These are phyloP conservation scores for Acorus calamus DNA, from an alignment of 106 monocot species.

Conservation along the genomic window DNA sequence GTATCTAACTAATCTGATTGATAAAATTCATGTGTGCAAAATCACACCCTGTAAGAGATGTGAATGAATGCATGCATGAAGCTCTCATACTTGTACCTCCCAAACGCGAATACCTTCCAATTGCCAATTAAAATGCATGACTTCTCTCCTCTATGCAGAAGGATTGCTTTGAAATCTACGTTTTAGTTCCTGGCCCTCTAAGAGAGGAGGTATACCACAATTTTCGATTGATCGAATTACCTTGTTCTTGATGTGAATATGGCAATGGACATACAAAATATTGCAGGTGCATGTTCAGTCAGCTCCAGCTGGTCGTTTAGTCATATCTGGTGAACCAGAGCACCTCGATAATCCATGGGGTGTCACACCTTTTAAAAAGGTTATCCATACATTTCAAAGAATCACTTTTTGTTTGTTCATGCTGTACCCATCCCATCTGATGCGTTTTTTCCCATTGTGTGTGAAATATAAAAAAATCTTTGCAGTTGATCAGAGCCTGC, in stretches of 20 bases:
- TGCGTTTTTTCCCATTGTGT: not conserved
- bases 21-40: too few species aligned
- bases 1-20: too few species aligned
- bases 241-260: too few species aligned
- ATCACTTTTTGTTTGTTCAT: not conserved
- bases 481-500: slow-evolving; percentile 66
- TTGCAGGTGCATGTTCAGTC: slow-evolving; percentile 74
- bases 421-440: too few species aligned
- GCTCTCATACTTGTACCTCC: too few species aligned
- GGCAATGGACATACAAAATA: too few species aligned
- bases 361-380: slow-evolving; percentile 77
- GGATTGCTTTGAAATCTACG: slow-evolving; percentile 97
- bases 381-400: not conserved
- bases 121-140: too few species aligned
- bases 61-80: too few species aligned
- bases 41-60: too few species aligned
- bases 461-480: not conserved
- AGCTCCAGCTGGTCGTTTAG: slow-evolving; percentile 62
- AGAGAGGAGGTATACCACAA: slow-evolving; percentile 71
- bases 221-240: too few species aligned
- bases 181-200: slow-evolving; percentile 90
- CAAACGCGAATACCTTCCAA: not conserved
- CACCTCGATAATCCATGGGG: slow-evolving; percentile 84
- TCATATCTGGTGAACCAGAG: slow-evolving; percentile 74
- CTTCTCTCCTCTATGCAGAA: slow-evolving; percentile 33